Evolutionary conservation across 2,329 filamentous ascomycete species (phyloP).

Genomic region (Trematosphaeria pertusa): DNA sequence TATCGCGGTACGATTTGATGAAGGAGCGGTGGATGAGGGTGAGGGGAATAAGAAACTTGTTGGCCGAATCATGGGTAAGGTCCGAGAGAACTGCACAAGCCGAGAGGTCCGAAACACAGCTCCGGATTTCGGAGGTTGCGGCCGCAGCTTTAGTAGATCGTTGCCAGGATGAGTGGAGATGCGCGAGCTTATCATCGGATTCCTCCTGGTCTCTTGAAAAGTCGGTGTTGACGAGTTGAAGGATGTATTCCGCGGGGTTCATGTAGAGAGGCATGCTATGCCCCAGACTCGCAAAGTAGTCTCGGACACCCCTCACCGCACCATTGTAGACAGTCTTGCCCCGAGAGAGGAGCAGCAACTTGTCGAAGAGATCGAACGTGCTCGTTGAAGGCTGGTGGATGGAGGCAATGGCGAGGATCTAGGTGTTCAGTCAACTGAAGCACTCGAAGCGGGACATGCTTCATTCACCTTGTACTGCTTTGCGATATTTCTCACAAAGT

Average conservation of each 20-base stretch:
- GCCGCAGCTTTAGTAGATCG: constrained; percentile 51
- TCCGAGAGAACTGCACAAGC: constrained; percentile 1
- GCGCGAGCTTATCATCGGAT: constrained; percentile 57
- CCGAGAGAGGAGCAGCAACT: constrained; percentile 73
- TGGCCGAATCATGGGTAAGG: constrained; percentile 45
- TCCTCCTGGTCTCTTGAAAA: constrained; percentile 64
- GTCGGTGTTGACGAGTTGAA: constrained; percentile 81
- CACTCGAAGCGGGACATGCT: neutral
- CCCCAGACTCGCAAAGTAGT: constrained; percentile 69
- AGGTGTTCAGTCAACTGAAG: constrained; percentile 10
- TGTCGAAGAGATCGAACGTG: constrained; percentile 82
- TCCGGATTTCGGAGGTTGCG: constrained; percentile 33
- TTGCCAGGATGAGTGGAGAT: constrained; percentile 64
- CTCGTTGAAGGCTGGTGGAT: constrained; percentile 86
- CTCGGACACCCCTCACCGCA: constrained; percentile 61
- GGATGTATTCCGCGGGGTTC: constrained; percentile 81
- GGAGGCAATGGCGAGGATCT: constrained; percentile 79
- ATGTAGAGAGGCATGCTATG: constrained; percentile 70
- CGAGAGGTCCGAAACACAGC: neutral
- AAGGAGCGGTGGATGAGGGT: constrained; percentile 79
- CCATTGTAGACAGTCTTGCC: constrained; percentile 79
- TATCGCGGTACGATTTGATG: constrained; percentile 83
- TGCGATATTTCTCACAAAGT: constrained; percentile 72
- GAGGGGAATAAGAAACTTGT: constrained; percentile 59
- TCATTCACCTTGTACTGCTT: constrained; percentile 67